phyloP scores from a whole-genome alignment of 257 asterid species.

The Lantana camara region DNA sequence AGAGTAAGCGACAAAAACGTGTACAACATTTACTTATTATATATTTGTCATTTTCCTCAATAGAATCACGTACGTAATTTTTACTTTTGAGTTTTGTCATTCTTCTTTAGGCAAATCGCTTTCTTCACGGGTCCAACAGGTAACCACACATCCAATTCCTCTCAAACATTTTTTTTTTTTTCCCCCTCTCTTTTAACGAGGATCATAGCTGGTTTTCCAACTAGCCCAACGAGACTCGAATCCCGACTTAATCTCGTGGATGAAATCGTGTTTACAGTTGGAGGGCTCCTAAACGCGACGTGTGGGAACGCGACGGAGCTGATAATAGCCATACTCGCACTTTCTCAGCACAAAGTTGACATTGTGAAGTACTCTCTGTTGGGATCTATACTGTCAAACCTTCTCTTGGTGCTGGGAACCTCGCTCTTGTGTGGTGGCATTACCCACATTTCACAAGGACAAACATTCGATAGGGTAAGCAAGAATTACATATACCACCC shows the following conservation, averaged over 20 bases:
- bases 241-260: too few relatives aligned
- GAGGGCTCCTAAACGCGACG: constrained; percentile 89
- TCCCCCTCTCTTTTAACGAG: too few relatives aligned
- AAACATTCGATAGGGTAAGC: constrained; percentile 69
- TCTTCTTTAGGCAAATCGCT: constrained; percentile 69
- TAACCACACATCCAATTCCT: constrained; percentile 14
- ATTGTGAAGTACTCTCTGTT: constrained; percentile 77
- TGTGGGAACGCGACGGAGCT: constrained; percentile 93
- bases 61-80: background rate
- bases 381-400: constrained; percentile 89
- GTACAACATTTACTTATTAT: background rate
- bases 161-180: background rate
- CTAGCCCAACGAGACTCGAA: too few relatives aligned
- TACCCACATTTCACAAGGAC: constrained; percentile 50
- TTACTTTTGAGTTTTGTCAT: background rate
- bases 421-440: constrained; percentile 85
- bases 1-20: constrained; percentile 55
- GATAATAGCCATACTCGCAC: constrained; percentile 77
- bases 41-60: background rate
- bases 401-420: constrained; percentile 81
- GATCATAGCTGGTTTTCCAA: too few relatives aligned
- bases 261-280: too few relatives aligned
- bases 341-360: constrained; percentile 57
- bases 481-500: too few relatives aligned
- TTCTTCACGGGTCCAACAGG: constrained; percentile 92